Percentiles rank a stretch among this genome's conserved stretches.
Evolutionary conservation across 2,329 filamentous ascomycete genomes (phyloP).

Genomic region (Fusarium sp.): DNA sequence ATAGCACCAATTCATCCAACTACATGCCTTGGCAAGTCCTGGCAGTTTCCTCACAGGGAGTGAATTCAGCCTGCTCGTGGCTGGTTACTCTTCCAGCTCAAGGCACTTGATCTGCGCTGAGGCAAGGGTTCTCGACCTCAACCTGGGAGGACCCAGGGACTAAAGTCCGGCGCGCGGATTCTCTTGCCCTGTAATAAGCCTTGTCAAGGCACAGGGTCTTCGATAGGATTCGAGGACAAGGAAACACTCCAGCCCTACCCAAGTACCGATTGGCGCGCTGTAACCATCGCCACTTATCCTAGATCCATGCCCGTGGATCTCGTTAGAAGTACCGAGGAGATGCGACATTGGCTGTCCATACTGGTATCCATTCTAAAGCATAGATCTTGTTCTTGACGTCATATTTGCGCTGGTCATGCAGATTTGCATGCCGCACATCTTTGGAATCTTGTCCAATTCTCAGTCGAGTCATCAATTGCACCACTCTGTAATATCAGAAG

Average conservation of each 20-base stretch:
- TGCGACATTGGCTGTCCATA: background rate
- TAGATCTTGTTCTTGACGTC: background rate
- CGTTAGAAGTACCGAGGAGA: background rate
- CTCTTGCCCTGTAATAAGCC: background rate
- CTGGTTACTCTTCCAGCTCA: background rate
- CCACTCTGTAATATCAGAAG: too few relatives aligned
- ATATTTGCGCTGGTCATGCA: background rate
- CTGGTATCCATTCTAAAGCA: too few relatives aligned
- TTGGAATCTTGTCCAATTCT: background rate
- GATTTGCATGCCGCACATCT: background rate
- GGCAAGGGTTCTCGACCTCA: too few relatives aligned
- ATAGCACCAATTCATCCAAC: background rate
- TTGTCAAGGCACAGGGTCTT: background rate
- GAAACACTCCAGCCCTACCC: background rate
- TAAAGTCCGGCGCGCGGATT: too few relatives aligned
- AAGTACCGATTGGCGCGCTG: background rate
- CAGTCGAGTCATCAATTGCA: too few relatives aligned
- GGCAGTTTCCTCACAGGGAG: fast-evolving
- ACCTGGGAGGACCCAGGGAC: too few relatives aligned
- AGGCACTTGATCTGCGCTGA: fast-evolving
- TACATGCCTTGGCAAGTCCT: background rate
- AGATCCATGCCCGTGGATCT: background rate
- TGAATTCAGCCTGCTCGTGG: background rate
- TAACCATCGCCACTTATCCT: fast-evolving
- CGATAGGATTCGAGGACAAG: background rate